Base-by-base conservation (phyloP, 2,329 filamentous ascomycete genomes). In the Beauveria sp. region DNA sequence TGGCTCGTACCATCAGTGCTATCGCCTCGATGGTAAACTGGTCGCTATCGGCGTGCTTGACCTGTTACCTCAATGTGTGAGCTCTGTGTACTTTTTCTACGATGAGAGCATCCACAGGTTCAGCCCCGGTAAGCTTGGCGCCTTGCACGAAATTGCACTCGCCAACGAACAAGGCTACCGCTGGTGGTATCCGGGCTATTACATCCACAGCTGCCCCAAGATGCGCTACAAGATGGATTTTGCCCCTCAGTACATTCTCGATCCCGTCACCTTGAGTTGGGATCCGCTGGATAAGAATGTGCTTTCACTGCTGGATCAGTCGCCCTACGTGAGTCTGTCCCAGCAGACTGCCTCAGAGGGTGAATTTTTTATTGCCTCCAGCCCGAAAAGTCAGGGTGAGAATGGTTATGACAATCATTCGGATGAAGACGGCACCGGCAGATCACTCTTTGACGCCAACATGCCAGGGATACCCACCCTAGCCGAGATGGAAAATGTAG, bases 171-270 rank as follows among this genome's bases (percentile, higher is more conserved):
- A 78, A 6, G 86, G 84, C 0, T 92, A 93, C 67, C 76, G 81
- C 49, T 91, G 85, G 79, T 95, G 91, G 82, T 95, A 93, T 73
- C 87, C 81, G 6, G 86, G 90, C 6, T 93, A 86, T 72, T 95
- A 93, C 68, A 93, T 95, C 63, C 89, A 93, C 71, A 85, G 77
- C 60, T 93, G 90, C 68, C 79, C 83, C 58, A 95, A 95, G 77
- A 93, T 95, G 90, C 80, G 81, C 67, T 95, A 95, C 77, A 95
- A 95, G 77, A 88, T 86, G 62, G 87, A 92, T 69, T 95, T 90
- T 71, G 78, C 80, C 12, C 90, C 89, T 1, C 88, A 91, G 69
- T 84, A 87, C 68, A 81, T 95, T 12, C 79, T 93, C 12, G 88
- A 93, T 65, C 87, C 88, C 0, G 83, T 86, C 64, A 81, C 80